Base-by-base conservation (phyloP, 768 basidiomycete species). In the Calocera viscosa region DNA sequence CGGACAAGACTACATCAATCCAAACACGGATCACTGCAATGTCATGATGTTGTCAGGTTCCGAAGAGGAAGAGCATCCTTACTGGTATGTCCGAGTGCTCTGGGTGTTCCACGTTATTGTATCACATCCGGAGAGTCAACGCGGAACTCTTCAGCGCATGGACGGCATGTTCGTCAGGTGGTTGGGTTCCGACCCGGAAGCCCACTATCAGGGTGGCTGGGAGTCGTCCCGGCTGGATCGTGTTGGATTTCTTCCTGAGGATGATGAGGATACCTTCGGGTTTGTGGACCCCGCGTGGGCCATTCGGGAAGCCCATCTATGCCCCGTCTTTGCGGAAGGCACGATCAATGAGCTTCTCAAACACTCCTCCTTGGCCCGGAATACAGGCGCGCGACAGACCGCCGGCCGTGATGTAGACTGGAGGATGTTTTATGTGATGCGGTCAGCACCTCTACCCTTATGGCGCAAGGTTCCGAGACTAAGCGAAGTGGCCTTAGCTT, bases 111-210 rank as follows among this genome's bases (percentile, higher is more conserved):
- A 78, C 67, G 73, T 63, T 49, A 63, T 69, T 28, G 74, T 76
- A 1, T 22, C 64, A 1, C 67, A 73, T 38, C 19, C 39, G 1
- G 66, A 68, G 22, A 1, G 1, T 2, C 0, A 66, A 63, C 11
- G 24, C 65, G 16, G 41, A 14, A 12, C 32, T 7, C 24, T 19
- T 7, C 19, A 24, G 19, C 49, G n/a, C 39, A 76, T 82, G 71
- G 74, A 80, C 1, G 76, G 82, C 19, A 67, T 83, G 1, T 82
- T 78, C 71, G 78, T 83, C 0, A 70, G 72, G 0, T 80, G 80
- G 78, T 73, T 79, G 47, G 74, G 74, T 1, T 60, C 66, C 0
- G 77, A 81, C 35, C 65, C 64, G 0, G 66, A 47, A 2, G 73
- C 70, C 65, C 40, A 60, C 3, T 71, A 68, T 28, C 77, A 80